phyloP scores from a whole-genome alignment of 1,284 basidiomycete species.

The Pisolithus thermaeus region DNA sequence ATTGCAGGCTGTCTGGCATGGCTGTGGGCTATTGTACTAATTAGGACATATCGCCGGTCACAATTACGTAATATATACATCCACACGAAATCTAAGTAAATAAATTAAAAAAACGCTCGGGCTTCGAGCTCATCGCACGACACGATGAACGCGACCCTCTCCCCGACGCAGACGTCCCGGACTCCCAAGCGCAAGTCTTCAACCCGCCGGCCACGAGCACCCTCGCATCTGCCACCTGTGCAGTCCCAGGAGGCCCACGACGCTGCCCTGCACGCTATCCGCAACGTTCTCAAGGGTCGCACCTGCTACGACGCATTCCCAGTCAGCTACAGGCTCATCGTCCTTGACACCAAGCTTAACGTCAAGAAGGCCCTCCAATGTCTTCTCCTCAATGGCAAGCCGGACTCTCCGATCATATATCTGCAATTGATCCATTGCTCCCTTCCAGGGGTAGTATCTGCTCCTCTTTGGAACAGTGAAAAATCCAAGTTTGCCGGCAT shows the following conservation, averaged over 20 bases:
- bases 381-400: slow-evolving; percentile 78
- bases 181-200: slow-evolving; percentile 36
- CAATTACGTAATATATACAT: too few relatives aligned
- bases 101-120: background rate
- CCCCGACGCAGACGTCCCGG: slow-evolving; percentile 24
- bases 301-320: slow-evolving; percentile 95
- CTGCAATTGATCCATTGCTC: background rate
- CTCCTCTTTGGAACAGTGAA: slow-evolving; percentile 96
- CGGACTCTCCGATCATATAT: background rate
- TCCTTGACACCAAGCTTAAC: slow-evolving; percentile 91
- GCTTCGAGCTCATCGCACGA: background rate
- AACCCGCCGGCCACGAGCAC: slow-evolving; percentile 44
- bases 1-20: too few relatives aligned
- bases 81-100: background rate
- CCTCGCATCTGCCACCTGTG: slow-evolving; percentile 54
- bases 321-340: slow-evolving; percentile 93
- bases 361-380: slow-evolving; percentile 92
- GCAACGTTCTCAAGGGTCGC: slow-evolving; percentile 78
- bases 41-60: too few relatives aligned
- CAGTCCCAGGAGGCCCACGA: slow-evolving; percentile 62
- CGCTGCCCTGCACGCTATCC: slow-evolving; percentile 71
- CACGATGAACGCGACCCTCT: slow-evolving; percentile 36
- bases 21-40: too few relatives aligned
- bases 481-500: slow-evolving; percentile 89
- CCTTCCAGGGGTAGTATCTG: slow-evolving; percentile 86